Evolutionary conservation across 2,329 filamentous ascomycete genomes (phyloP).

Genomic region (Pseudofabraea citricarpa): DNA sequence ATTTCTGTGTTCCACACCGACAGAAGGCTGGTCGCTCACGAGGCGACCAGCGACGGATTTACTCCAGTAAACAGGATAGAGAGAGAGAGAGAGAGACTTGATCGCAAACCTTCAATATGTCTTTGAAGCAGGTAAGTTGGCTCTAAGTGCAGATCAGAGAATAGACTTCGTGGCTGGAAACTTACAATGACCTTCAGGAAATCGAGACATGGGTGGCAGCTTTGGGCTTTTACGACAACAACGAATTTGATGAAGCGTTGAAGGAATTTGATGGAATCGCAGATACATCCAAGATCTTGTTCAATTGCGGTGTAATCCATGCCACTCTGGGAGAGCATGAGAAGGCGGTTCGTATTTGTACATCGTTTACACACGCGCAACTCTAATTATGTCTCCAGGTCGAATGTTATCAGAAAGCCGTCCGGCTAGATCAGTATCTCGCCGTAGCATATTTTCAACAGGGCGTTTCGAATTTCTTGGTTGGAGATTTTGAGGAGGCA

Average conservation of each 20-base stretch:
- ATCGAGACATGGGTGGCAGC: slow-evolving; percentile 98
- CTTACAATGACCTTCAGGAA: slow-evolving; percentile 51
- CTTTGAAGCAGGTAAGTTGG: slow-evolving; percentile 35
- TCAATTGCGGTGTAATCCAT: slow-evolving; percentile 97
- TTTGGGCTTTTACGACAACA: slow-evolving; percentile 89
- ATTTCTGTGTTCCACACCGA: slow-evolving; percentile 2
- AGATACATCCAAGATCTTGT: slow-evolving; percentile 96
- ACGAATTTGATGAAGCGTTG: slow-evolving; percentile 90
- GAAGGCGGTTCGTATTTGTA: slow-evolving; percentile 68
- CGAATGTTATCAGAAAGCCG: slow-evolving; percentile 88
- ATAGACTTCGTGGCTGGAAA: slow-evolving; percentile 4
- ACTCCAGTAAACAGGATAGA: neutral
- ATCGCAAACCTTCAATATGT: slow-evolving; percentile 27
- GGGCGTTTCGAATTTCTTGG: slow-evolving; percentile 94
- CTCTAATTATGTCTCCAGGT: slow-evolving; percentile 56
- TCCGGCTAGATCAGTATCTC: slow-evolving; percentile 87
- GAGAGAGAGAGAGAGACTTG: slow-evolving; percentile 6
- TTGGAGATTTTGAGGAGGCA: slow-evolving; percentile 96
- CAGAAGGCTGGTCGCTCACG: slow-evolving; percentile 15
- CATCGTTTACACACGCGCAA: neutral
- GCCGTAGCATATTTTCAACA: slow-evolving; percentile 98
- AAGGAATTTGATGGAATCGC: slow-evolving; percentile 79
- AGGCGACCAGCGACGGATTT: slow-evolving; percentile 9
- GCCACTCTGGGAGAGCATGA: slow-evolving; percentile 94
- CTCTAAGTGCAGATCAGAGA: neutral